Base-by-base conservation (phyloP, 208 protist species). In the Wallacemonas rigidus region DNA sequence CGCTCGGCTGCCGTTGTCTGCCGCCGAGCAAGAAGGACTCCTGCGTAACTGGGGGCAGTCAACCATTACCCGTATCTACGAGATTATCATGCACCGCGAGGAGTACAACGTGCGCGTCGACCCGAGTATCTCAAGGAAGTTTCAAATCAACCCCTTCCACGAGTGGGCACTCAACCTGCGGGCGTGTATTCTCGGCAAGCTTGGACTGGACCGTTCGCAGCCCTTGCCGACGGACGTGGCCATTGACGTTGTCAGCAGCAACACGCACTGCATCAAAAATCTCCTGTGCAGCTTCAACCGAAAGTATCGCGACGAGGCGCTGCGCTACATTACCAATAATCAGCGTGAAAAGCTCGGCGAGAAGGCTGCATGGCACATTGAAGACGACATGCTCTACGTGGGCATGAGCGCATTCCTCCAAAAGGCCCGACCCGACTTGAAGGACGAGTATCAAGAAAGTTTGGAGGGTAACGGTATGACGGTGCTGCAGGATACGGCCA, bases 261-360 rank as follows among this genome's bases (percentile, higher is more conserved):
- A 97, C 75, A 95, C 89, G n/a, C 92, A 97, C 81, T 94, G 89
- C 78, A 91, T 95, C 67, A 94, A 94, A 65, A 97, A 97, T 71
- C 77, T 95, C 53, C 82, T 97, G 17, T 91, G 80, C 57, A 79
- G 77, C 72, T 96, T 96, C 69, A 77, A 85, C 61, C 89, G 88
- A 63, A 92, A 86, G 79, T 86, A 94, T 76, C 75, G 76, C 35
- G 61, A 81, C 5, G 87, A 90, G 60, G 80, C 93, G 2, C 71
- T 88, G 7, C 76, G 82, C 55, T 90, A 90, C 76, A 88, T 77
- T 35, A 38, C 57, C 15, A 11, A 6, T 43, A 80, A 79, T 43
- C 80, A 89, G 57, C 50, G 63, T 40, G 81, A 85, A 67, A 67
- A 78, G 43, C 67, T 92, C 2, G 87, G 86, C 35, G 26, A 67